Evolutionary conservation across 345 rosid species (phyloP), one percentile per base, ranked within the genome.

Genomic region (Viola odorata): DNA sequence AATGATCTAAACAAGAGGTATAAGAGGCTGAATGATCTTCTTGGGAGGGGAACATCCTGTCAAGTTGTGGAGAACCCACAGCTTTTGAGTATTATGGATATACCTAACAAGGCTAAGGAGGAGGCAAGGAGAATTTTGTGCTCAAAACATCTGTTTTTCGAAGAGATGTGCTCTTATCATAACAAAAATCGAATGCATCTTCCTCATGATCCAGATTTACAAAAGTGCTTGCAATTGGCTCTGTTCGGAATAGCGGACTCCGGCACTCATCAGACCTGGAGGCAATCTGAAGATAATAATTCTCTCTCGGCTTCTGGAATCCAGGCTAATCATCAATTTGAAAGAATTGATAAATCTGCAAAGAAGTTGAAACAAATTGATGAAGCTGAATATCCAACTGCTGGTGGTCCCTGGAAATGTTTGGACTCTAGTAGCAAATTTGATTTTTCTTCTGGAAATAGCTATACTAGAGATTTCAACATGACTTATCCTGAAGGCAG

Each of bases 1-100:
- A 47, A 47, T 47, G 50, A 47, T 47, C 16, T 75, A n/a, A 75
- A 66, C 64, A 70, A 67, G 38, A 41, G 61, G 61, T 57, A 57
- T 44, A 57, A 57, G 61, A 57, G 38, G 32, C 61, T 57, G 32
- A 57, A 57, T 40, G 61, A 57, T 4, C 14, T 57, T 16, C 45
- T 57, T n/a, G 61, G 61, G 61, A 41, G 61, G 32, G 61, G 61
- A 11, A 57, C 50, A 12, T 57, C 48, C 48, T 57, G 61, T 32
- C 9, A 57, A 16, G 61, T 57, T n/a, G 61, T 57, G 6, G 50
- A 57, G 23, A 57, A 57, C 12, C 61, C 61, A n/a, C 10, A n/a
- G 10, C 48, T 57, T 7, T 17, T 57, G 12, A 16, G 41, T 57
- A 48, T 14, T 23, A 57, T 57, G 37, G 49, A 57, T 57, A n/a